Evolutionary conservation across 495 filamentous ascomycete species (phyloP).

Genomic region (Podospora pseudoanserina): DNA sequence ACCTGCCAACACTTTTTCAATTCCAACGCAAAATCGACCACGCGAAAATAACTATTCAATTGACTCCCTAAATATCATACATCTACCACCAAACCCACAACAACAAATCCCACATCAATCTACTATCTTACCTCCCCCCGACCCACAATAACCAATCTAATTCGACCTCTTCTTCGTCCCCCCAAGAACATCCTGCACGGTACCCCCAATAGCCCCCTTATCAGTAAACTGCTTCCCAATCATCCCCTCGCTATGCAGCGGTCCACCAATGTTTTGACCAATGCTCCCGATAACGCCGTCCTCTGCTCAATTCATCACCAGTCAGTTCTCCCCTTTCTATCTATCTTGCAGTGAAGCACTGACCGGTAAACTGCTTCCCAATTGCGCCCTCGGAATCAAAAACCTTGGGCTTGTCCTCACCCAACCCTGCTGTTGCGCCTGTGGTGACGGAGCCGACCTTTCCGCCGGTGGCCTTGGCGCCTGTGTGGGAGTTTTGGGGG

Average conservation of each 20-base stretch:
- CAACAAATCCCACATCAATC: background rate
- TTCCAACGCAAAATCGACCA: no score
- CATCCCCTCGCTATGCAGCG: slow-evolving; percentile 45
- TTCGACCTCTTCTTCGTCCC: slow-evolving; percentile 23
- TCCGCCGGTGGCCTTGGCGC: slow-evolving; percentile 25
- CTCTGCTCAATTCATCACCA: slow-evolving; percentile 20
- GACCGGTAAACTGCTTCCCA: slow-evolving; percentile 40
- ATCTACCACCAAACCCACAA: background rate
- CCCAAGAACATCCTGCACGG: slow-evolving; percentile 37
- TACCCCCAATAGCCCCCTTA: slow-evolving; percentile 45
- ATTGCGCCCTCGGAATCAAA: slow-evolving; percentile 36
- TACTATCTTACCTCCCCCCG: background rate
- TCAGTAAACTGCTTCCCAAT: slow-evolving; percentile 51
- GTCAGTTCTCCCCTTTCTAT: background rate
- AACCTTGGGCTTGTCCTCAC: slow-evolving; percentile 26
- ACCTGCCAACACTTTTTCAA: no score
- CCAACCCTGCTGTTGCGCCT: slow-evolving; percentile 23
- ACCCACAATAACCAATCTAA: background rate
- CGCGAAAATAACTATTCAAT: no score
- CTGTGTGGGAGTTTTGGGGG: slow-evolving; percentile 20
- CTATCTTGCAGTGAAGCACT: background rate
- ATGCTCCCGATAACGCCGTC: slow-evolving; percentile 51
- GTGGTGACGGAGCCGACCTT: slow-evolving; percentile 20
- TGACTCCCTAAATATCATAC: background rate
- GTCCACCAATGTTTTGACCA: slow-evolving; percentile 53